phyloP scores from a whole-genome alignment of 768 basidiomycete genomes.

The Leccinum disarticulatum region DNA sequence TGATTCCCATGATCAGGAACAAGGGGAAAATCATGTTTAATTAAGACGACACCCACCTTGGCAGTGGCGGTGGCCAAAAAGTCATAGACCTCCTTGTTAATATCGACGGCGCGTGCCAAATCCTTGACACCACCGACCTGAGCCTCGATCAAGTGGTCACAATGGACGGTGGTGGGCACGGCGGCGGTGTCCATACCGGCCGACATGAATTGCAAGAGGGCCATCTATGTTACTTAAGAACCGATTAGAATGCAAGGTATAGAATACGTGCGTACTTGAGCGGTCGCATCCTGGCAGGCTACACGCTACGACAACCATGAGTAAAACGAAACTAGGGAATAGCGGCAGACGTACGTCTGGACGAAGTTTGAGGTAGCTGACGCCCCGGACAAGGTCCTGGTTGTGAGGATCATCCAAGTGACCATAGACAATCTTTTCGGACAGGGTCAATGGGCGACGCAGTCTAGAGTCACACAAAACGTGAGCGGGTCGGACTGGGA shows the following conservation, averaged over 20 bases:
- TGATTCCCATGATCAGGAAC: constrained; percentile 1
- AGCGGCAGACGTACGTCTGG: constrained; percentile 74
- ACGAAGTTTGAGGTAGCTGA: constrained; percentile 94
- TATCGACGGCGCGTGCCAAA: constrained; percentile 85
- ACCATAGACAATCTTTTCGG: constrained; percentile 97
- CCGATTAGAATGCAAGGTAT: constrained; percentile 12
- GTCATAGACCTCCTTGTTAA: constrained; percentile 99
- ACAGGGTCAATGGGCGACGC: constrained; percentile 86
- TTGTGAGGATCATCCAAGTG: constrained; percentile 93
- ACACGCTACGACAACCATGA: constrained; percentile 56
- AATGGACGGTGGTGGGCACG: constrained; percentile 98
- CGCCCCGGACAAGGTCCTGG: constrained; percentile 89
- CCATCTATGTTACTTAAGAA: constrained; percentile 65
- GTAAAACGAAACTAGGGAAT: neutral
- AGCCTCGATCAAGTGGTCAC: constrained; percentile 98
- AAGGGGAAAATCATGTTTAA: neutral
- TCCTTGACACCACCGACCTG: constrained; percentile 93
- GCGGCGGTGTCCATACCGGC: constrained; percentile 98
- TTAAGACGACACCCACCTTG: constrained; percentile 51
- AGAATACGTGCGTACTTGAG: constrained; percentile 54
- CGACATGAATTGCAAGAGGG: constrained; percentile 99
- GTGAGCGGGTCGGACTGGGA: neutral
- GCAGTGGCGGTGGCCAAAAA: constrained; percentile 97
- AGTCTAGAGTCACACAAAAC: constrained; percentile 47
- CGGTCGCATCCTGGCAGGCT: constrained; percentile 89